Base-by-base conservation (phyloP, 129 eudicot species). In the Pulicaria dysenterica region DNA sequence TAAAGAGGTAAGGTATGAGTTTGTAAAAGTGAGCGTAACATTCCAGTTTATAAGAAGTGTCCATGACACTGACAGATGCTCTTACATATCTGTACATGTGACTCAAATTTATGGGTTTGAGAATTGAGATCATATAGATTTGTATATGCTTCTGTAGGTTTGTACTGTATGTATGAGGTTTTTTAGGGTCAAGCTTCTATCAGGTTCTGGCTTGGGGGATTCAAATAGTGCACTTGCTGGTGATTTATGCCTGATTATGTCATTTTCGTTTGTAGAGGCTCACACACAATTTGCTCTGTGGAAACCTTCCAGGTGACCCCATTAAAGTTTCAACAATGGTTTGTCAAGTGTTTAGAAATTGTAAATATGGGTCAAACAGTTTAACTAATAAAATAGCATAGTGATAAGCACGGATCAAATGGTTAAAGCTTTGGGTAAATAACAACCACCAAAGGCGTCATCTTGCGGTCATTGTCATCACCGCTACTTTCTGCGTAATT, bases 61-160 rank as follows among this genome's bases (percentile, higher is more conserved):
- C 63, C 40, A 41, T 64, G 4, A n/a, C 6, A 51, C 15, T 12
- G 64, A 58, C 14, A 3, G 3, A 65, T 68, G 60, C 47, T 15
- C 11, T 4, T 16, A 53, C 74, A 3, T 41, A 51, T 69, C 19
- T 70, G 38, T 39, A 39, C 41, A 40, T 69, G 61, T 69, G 50
- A 10, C 38, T 15, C 31, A 8, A 69, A 49, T 62, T 38, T 69
- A 19, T 49, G 15, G 38, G 9, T 10, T 39, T 48, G 10, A 45
- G 50, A n/a, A 16, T 38, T 40, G 46, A 51, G 49, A 6, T 69
- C 37, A 34, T 48, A 36, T 16, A 39, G 51, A 69, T 1, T 40
- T 15, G 47, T 37, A 39, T 68, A 69, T 3, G 17, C 31, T 14
- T 41, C 50, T 69, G 36, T 16, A 24, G 6, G 17, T 39, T n/a